A percentile compares a stretch with the other conserved stretches of the same genome.
Evolutionary conservation across 805 yeast genomes (phyloP).

Genomic region (Saitoella complicata): DNA sequence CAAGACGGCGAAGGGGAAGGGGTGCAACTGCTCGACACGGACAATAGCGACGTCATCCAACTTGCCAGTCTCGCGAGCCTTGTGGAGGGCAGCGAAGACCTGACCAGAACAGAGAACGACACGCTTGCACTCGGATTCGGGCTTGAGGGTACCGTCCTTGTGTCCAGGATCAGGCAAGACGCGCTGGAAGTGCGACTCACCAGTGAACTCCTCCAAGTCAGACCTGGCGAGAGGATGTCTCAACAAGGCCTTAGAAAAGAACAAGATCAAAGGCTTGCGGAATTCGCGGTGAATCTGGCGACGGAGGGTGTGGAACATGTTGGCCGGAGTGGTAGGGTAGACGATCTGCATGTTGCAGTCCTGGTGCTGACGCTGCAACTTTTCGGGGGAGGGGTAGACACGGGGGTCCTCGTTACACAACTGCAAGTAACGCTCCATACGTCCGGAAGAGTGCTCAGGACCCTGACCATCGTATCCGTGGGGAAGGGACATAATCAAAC

Average conservation of each 20-base stretch:
- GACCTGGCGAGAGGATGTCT: constrained; percentile 98
- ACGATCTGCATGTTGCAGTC: constrained; percentile 97
- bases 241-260: constrained; percentile 85
- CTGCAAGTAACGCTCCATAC: constrained; percentile 92
- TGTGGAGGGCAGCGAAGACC: constrained; percentile 81
- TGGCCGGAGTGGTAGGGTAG: constrained; percentile 96
- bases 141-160: constrained; percentile 46
- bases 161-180: constrained; percentile 75
- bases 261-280: constrained; percentile 62
- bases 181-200: constrained; percentile 88
- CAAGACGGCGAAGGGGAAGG: constrained; percentile 95
- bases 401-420: constrained; percentile 93
- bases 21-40: constrained; percentile 88
- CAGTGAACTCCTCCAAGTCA: constrained; percentile 63
- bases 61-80: constrained; percentile 63
- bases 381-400: constrained; percentile 75
- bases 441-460: constrained; percentile 97
- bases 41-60: constrained; percentile 77
- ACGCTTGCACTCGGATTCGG: constrained; percentile 75
- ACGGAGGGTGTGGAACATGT: constrained; percentile 88
- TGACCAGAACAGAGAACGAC: constrained; percentile 79
- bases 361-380: constrained; percentile 93
- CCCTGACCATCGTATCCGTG: constrained; percentile 99
- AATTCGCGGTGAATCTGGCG: constrained; percentile 99
- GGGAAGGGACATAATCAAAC: constrained; percentile 85